Conservation (phyloP, 2,329 filamentous ascomycete species). For the Polychaeton citri region DNA sequence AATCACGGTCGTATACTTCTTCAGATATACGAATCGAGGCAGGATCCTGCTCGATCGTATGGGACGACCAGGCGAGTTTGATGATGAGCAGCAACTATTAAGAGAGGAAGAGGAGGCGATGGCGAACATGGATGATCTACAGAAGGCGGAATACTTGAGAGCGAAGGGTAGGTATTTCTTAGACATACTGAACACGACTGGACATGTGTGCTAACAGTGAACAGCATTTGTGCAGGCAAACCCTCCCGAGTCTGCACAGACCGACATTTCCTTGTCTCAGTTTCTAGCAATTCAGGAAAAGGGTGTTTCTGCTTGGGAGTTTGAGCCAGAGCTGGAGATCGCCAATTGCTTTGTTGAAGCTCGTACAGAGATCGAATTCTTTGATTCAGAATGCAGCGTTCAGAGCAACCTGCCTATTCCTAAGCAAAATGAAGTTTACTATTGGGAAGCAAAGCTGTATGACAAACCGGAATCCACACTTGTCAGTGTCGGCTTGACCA, state of each 20-base stretch:
- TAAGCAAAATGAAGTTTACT: conserved; percentile 98
- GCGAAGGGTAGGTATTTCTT: conserved; percentile 87
- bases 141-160: conserved; percentile 77
- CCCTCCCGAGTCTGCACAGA: conserved; percentile 86
- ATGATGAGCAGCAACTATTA: conserved; percentile 90
- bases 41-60: conserved; percentile 89
- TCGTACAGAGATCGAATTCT: conserved; percentile 96
- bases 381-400: conserved; percentile 93
- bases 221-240: conserved; percentile 87
- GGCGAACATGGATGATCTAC: conserved; percentile 89
- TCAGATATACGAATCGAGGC: conserved; percentile 76
- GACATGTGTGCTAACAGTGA: conserved; percentile 14
- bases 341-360: conserved; percentile 97
- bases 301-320: conserved; percentile 98
- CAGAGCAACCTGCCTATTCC: conserved; percentile 93
- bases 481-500: conserved; percentile 85
- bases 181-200: too few relatives aligned
- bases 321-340: conserved; percentile 96
- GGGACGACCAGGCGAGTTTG: conserved; percentile 86
- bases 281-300: conserved; percentile 98
- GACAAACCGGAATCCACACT: conserved; percentile 85
- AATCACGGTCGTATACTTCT: conserved; percentile 78
- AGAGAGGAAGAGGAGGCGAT: conserved; percentile 91
- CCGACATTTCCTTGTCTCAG: conserved; percentile 93
- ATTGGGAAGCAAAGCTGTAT: conserved; percentile 98